Conservation (phyloP, 345 rosid species). For the Anastatica hierochuntica region DNA sequence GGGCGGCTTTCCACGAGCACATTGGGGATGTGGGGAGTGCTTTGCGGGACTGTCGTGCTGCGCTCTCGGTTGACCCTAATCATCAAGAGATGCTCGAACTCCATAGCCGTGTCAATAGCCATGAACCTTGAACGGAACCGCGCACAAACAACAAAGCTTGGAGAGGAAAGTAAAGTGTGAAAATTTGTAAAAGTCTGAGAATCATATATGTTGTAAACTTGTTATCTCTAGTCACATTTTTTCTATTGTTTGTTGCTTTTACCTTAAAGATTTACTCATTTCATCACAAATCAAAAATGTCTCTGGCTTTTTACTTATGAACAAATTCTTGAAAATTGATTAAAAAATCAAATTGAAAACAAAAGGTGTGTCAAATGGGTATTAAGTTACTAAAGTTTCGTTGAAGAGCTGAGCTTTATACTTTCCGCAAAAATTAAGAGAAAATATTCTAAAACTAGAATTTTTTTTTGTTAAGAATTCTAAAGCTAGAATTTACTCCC, state of each 20-base stretch:
- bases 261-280: not conserved
- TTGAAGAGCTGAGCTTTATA: too few species aligned
- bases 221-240: constrained; percentile 4
- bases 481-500: too few species aligned
- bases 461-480: too few species aligned
- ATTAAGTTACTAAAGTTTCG: too few species aligned
- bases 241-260: not conserved
- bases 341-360: too few species aligned
- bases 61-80: constrained; percentile 86
- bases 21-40: constrained; percentile 58
- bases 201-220: constrained; percentile 6
- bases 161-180: constrained; percentile 16
- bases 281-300: not conserved
- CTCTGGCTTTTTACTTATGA: too few species aligned
- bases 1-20: constrained; percentile 94
- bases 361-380: too few species aligned
- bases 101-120: constrained; percentile 85
- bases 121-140: constrained; percentile 45
- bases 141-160: not conserved
- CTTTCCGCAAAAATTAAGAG: too few species aligned
- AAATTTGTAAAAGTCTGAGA: constrained; percentile 12
- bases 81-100: constrained; percentile 93
- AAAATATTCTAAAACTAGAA: too few species aligned
- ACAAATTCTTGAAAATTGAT: too few species aligned
- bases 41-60: constrained; percentile 84